Percentiles rank a stretch among this genome's conserved stretches.
Evolutionary conservation across 2,329 filamentous ascomycete genomes (phyloP).

Genomic region (Ascochyta rabiei): DNA sequence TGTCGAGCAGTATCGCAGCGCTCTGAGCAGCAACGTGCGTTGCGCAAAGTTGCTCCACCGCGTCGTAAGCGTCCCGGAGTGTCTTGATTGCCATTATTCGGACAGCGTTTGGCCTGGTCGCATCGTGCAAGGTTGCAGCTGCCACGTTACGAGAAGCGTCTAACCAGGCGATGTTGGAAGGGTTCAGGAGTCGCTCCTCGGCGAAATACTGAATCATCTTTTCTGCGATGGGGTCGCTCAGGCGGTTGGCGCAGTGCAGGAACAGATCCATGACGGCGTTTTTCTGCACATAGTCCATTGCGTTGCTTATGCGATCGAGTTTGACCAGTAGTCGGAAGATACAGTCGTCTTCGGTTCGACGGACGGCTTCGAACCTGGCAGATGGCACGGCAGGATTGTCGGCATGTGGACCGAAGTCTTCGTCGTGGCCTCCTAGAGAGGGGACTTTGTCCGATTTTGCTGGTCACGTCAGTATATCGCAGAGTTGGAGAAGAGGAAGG

Average conservation of each 20-base stretch:
- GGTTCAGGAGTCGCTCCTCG: slow-evolving; percentile 73
- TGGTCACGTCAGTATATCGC: not conserved
- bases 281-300: slow-evolving; percentile 64
- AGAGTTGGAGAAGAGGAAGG: not conserved
- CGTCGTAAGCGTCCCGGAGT: slow-evolving; percentile 58
- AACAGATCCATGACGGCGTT: slow-evolving; percentile 73
- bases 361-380: slow-evolving; percentile 11
- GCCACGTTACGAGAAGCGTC: slow-evolving; percentile 66
- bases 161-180: slow-evolving; percentile 72
- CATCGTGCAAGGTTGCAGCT: slow-evolving; percentile 68
- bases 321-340: slow-evolving; percentile 38
- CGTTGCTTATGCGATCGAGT: slow-evolving; percentile 36
- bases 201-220: slow-evolving; percentile 71
- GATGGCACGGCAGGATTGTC: slow-evolving; percentile 8
- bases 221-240: slow-evolving; percentile 69
- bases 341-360: slow-evolving; percentile 28
- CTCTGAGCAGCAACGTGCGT: slow-evolving; percentile 64
- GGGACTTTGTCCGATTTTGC: slow-evolving; percentile 7
- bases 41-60: slow-evolving; percentile 62
- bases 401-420: slow-evolving; percentile 22
- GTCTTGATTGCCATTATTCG: slow-evolving; percentile 67
- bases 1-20: slow-evolving; percentile 65
- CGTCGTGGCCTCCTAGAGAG: slow-evolving; percentile 22
- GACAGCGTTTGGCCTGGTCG: slow-evolving; percentile 64
- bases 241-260: slow-evolving; percentile 63